Conservation (phyloP, 1,284 basidiomycete genomes). For the Ceratobasidium sp. region DNA sequence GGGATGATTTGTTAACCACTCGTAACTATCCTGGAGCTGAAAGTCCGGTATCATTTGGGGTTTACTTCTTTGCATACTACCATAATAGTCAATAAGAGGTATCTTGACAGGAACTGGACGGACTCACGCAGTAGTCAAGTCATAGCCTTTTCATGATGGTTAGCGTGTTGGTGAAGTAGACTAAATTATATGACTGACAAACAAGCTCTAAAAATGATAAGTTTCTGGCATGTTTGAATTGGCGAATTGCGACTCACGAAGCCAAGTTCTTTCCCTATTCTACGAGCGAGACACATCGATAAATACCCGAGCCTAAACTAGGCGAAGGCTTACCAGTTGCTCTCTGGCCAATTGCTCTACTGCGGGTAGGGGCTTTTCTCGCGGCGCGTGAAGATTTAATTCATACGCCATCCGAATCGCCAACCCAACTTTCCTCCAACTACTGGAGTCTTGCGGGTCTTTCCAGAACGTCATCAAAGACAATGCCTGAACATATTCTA, state of each 20-base stretch:
- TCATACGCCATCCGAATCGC: constrained; percentile 57
- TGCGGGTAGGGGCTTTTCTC: constrained; percentile 52
- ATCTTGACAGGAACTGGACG: background rate
- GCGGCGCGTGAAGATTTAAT: constrained; percentile 54
- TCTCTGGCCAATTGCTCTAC: constrained; percentile 52
- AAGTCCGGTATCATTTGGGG: constrained; percentile 39
- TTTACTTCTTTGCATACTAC: constrained; percentile 33
- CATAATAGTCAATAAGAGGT: background rate
- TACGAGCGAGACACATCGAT: background rate
- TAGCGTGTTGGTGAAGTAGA: background rate
- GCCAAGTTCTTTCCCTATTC: constrained; percentile 52
- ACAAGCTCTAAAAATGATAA: constrained; percentile 24
- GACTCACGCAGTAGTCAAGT: constrained; percentile 35
- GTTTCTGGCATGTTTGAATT: background rate
- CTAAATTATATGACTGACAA: constrained; percentile 5
- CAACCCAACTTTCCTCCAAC: constrained; percentile 55
- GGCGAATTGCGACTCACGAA: constrained; percentile 49
- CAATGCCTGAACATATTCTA: constrained; percentile 59
- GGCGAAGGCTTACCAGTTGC: constrained; percentile 43
- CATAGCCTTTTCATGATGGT: constrained; percentile 21
- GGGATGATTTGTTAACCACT: constrained; percentile 25
- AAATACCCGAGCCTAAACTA: background rate
- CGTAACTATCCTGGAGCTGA: constrained; percentile 4
- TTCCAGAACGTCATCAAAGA: constrained; percentile 60
- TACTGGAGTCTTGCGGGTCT: constrained; percentile 56